phyloP scores from a whole-genome alignment of 2,329 filamentous ascomycete species.

The Trichoderma cornu-damae region DNA sequence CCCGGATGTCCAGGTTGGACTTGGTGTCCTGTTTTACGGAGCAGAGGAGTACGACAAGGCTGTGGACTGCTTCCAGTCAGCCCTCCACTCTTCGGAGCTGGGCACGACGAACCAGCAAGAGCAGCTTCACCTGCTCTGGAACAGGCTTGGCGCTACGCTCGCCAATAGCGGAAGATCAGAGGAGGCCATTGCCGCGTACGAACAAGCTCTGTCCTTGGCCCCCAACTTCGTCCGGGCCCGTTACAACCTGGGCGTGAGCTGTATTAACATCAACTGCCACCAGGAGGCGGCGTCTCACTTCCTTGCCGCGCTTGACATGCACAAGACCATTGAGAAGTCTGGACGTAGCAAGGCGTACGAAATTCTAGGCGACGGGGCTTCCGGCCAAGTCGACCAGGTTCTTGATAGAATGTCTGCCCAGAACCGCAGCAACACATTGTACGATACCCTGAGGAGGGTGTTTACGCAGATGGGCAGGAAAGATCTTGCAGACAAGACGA shows the following conservation, averaged over 20 bases:
- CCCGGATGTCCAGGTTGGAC: conserved; percentile 92
- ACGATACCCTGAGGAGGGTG: conserved; percentile 90
- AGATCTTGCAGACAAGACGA: conserved; percentile 82
- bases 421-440: conserved; percentile 94
- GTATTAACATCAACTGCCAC: conserved; percentile 96
- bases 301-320: conserved; percentile 87
- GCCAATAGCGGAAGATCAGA: conserved; percentile 91
- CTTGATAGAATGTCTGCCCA: conserved; percentile 86
- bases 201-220: conserved; percentile 80
- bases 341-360: conserved; percentile 79
- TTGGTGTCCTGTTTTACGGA: conserved; percentile 96
- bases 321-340: conserved; percentile 84
- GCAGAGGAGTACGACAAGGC: conserved; percentile 98
- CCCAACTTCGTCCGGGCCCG: conserved; percentile 96
- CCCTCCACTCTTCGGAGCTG: conserved; percentile 77
- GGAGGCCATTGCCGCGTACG: conserved; percentile 95
- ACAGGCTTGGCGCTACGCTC: conserved; percentile 89
- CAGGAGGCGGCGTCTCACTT: conserved; percentile 90
- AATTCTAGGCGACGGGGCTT: conserved; percentile 58
- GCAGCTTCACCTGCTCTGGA: conserved; percentile 94
- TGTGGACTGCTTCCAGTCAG: conserved; percentile 94
- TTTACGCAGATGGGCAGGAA: conserved; percentile 92
- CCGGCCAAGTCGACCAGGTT: conserved; percentile 55
- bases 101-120: conserved; percentile 78
- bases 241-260: conserved; percentile 94